Base-by-base conservation (phyloP, 306 rosid genomes). In the Oxytropis ochrocephala region DNA sequence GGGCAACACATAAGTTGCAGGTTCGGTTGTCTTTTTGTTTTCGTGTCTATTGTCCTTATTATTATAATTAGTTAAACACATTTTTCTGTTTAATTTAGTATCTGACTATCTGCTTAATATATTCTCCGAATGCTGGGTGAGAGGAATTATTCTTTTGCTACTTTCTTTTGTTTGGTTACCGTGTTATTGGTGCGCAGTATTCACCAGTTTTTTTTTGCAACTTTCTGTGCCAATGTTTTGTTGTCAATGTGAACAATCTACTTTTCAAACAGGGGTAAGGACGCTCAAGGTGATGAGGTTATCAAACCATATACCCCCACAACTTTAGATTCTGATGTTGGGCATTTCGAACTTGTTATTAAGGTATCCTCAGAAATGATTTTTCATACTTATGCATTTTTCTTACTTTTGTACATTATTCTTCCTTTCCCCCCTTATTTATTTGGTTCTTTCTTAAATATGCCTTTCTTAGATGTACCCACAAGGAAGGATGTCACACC, bases 401-500 rank as follows among this genome's bases (percentile, higher is more conserved):
- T 30, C 64, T 47, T 54, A 35, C 43, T 57, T 29, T 2, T 7
- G 33, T 39, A 41, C 65, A 72, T 39, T 12, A 56, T 55, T 72
- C 73, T 81, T 52, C n/a, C 12, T 53, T 55, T 35, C 63, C 69
- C 17, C 44, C 50, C 67, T 24, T 66, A 47, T 54, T 14, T 24
- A 21, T 62, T 24, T 60, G 75, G 48, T 48, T 38, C 54, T 57
- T 14, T 54, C 54, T 72, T 38, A 18, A 6, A 33, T 44, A 65
- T 78, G 61, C 5, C 51, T 58, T 60, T 60, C 49, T 44, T 65
- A 95, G 99, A 95, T 95, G 99, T 95, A 95, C 82, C 99, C 99
- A 12, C 97, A 91, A 95, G 99, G 99, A 85, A 91, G 97, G 82
- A 95, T 95, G 99, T 95, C 99, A n/a, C 95, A 95, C 64, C 99